Percentiles rank a stretch among this genome's conserved stretches.
These are phyloP conservation scores for Komagataella pastoris DNA, from an alignment of 805 yeast species.

Conservation along the genomic window DNA sequence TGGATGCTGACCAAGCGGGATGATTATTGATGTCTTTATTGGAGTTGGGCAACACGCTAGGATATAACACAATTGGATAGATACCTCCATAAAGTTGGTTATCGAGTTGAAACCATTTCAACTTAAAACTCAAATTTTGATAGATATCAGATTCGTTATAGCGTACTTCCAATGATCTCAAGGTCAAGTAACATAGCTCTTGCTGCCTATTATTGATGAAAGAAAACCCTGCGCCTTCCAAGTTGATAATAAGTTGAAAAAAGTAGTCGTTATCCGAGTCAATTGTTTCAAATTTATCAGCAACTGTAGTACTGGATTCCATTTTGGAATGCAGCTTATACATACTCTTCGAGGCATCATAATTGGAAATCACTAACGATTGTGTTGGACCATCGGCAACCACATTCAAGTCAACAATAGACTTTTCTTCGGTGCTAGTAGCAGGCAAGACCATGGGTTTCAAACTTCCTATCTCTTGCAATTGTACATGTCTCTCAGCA, in stretches of 20 bases:
- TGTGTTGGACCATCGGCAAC: slow-evolving; percentile 95
- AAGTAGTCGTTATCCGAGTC: slow-evolving; percentile 41
- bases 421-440: slow-evolving; percentile 20
- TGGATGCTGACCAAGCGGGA: slow-evolving; percentile 80
- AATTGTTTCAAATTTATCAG: slow-evolving; percentile 40
- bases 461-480: slow-evolving; percentile 87
- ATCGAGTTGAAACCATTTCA: slow-evolving; percentile 93
- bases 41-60: slow-evolving; percentile 79
- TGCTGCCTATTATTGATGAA: slow-evolving; percentile 56
- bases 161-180: slow-evolving; percentile 68
- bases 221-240: slow-evolving; percentile 84
- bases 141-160: slow-evolving; percentile 77
- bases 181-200: slow-evolving; percentile 75
- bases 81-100: slow-evolving; percentile 82
- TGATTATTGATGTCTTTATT: slow-evolving; percentile 75
- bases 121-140: slow-evolving; percentile 64
- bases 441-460: slow-evolving; percentile 72
- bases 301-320: slow-evolving; percentile 16
- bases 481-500: slow-evolving; percentile 63
- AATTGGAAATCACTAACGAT: slow-evolving; percentile 70
- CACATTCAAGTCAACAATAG: slow-evolving; percentile 76
- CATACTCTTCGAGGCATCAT: slow-evolving; percentile 65
- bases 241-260: slow-evolving; percentile 41
- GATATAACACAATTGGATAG: slow-evolving; percentile 81
- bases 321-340: slow-evolving; percentile 37